Base-by-base conservation (phyloP, 2,329 filamentous ascomycete genomes). In the Pseudogymnoascus sp. region DNA sequence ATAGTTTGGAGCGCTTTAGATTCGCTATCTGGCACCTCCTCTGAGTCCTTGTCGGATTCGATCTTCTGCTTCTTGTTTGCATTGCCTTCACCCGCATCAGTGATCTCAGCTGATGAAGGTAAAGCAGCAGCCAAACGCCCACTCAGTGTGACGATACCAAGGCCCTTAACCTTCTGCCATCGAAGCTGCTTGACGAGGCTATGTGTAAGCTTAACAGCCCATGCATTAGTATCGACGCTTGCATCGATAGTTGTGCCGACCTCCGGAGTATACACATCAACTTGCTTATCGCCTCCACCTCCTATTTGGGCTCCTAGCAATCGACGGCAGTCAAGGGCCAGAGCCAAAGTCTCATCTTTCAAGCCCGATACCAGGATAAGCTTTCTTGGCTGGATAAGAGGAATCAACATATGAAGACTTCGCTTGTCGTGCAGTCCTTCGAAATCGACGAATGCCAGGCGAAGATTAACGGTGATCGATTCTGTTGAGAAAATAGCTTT, bases 181-280 rank as follows among this genome's bases (percentile, higher is more conserved):
- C 90, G 90, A 63, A 99, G 81, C 67, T 88, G 88, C 74, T 90
- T 90, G 63, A 96, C 89, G 17, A 99, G 84, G 47, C 84, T 79
- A 67, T 93, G 90, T 58, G 90, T 92, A 15, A 99, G 81, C 74
- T 92, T 96, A 63, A 99, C 89, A 24, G 90, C 87, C 94, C 95
- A 99, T 3, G 94, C 92, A 72, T 97, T 97, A 4, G 93, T 97
- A 72, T 99, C 94, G 41, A 97, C 93, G 70, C 92, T 97, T 10
- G 93, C 94, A 73, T 99, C 87, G 41, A 99, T 81, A 11, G 81
- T 78, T 35, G 82, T 78, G 24, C 92, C 92, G n/a, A 90, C 78
- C 8, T 77, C 74, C 1, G 94, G 94, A 0, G 90, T 92, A 71
- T 93, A 93, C 4, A 99, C 90, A 65, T 92, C 86, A 15, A 79